Base-by-base conservation (phyloP, 1,284 basidiomycete species). In the Stereum hirsutum region DNA sequence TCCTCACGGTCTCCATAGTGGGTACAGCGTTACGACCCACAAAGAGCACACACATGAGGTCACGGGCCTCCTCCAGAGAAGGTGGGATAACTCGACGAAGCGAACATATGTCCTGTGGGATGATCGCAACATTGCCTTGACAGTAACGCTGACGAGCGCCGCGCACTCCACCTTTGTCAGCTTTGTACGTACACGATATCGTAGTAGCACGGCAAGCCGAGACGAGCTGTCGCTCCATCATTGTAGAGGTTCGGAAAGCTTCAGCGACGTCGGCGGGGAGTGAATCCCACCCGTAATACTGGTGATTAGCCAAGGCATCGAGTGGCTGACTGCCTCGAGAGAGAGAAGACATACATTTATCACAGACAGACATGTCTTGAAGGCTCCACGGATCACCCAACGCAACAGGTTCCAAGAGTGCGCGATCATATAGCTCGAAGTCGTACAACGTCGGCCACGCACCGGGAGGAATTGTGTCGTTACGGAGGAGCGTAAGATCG, bases 81-180 rank as follows among this genome's bases (percentile, higher is more conserved):
- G 40, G 40, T 4, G 40, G 40, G 7, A 41, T 15, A 4, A 32
- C n/a, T 1, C 20, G n/a, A 17, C 15, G 14, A 8, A 41, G n/a
- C 6, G 12, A 7, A 3, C 24, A 4, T 4, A 28, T 14, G 17
- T 40, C 39, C 5, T 41, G 40, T 17, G 40, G 40, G 34, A 41
- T 41, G 19, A 41, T 41, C 4, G 40, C 28, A 6, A 41, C 40
- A 33, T 41, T 32, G n/a, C 40, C 40, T 33, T 33, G 8, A 4
- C 7, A 20, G 19, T 41, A 41, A 6, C 28, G 40, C 15, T 41
- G 40, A 3, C 30, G 30, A 20, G 30, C 31, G 2, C 26, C 26
- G 10, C 10, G 40, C 7, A 21, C 19, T 4, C 15, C 31, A 23
- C 40, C 28, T 1, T 19, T 4, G 6, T 4, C 23, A 27, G 14